Evolutionary conservation across 2,329 filamentous ascomycete species (phyloP), one percentile per base, ranked within the genome.

Genomic region (Zasmidium cellare): DNA sequence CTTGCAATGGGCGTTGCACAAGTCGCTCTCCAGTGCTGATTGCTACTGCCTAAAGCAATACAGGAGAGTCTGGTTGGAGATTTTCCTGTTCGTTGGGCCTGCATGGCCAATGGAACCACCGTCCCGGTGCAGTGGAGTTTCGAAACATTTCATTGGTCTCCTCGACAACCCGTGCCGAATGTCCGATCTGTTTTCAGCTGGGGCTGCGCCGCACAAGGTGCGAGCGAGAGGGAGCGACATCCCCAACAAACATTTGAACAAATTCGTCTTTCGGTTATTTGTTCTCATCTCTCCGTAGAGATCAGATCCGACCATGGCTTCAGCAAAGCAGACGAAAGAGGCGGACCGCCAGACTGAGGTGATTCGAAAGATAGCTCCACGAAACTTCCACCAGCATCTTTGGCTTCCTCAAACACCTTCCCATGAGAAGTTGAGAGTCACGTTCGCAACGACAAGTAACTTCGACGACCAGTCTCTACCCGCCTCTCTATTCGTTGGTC

Each of bases 401-500:
- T 67, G 65, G 60, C 50, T 74, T 3, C 66, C 69, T 6, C 53
- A 57, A 28, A 70, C 61, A 1, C n/a, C 52, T 7, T 48, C 55
- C 2, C 71, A 71, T 47, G 49, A 53, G 18, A 54, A 54, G 18
- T 49, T 72, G 3, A 58, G 65, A 38, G 67, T 73, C 1, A 72
- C 69, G 3, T 73, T 64, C 58, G 56, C 68, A 0, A 74, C 71
- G 9, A 71, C 67, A 9, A 69, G 61, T 19, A 73, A 72, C 55
- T 72, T 73, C 55, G 54, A 58, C 7, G 24, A 67, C 20, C 46
- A 24, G 3, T 55, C 16, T 2, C 48, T 72, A 1, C 70, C 71
- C 24, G 62, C 68, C 2, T 65, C 77, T 22, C 60, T 79, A 9
- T 77, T 75, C 59, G 70, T 72, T 51, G 69, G 66, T 9, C 74